Conservation (phyloP, 2,329 filamentous ascomycete genomes). For the Beauveria asiatica region DNA sequence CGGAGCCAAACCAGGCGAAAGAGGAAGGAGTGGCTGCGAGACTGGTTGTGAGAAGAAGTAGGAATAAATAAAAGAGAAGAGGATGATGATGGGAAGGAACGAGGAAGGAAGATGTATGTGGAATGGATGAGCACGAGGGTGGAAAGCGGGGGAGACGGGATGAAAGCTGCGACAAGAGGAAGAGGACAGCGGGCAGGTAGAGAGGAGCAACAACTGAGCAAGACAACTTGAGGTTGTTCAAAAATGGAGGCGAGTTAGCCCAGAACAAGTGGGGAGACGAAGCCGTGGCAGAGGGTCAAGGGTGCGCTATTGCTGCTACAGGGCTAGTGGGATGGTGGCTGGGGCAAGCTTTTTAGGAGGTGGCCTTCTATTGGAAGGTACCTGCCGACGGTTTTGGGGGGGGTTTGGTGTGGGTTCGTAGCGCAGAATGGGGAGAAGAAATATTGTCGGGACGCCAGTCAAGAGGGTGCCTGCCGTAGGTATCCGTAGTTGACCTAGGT, state of each 20-base stretch:
- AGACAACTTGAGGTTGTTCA: neutral
- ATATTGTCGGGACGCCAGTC: no score
- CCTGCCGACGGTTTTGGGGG: no score
- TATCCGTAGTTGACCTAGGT: neutral
- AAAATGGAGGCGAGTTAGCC: neutral
- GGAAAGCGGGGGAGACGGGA: constrained; percentile 15
- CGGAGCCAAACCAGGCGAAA: neutral
- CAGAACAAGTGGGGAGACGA: constrained; percentile 6
- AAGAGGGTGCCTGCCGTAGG: neutral
- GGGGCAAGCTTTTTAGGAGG: neutral
- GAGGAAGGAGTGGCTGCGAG: constrained; percentile 1
- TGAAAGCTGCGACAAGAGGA: constrained; percentile 16
- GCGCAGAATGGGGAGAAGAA: no score
- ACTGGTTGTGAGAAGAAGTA: constrained; percentile 11
- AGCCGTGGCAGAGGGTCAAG: neutral
- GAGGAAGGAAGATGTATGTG: neutral
- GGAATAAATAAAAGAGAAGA: constrained; percentile 11
- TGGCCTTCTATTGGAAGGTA: no score
- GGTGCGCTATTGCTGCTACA: neutral
- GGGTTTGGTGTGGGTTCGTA: no score
- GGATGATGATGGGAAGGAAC: constrained; percentile 8
- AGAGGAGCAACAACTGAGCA: neutral
- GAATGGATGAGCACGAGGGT: constrained; percentile 10
- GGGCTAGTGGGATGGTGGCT: constrained; percentile 2
- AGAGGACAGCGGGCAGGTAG: neutral